Base-by-base conservation (phyloP, 2,329 filamentous ascomycete species). In the Monosporascus sp. region DNA sequence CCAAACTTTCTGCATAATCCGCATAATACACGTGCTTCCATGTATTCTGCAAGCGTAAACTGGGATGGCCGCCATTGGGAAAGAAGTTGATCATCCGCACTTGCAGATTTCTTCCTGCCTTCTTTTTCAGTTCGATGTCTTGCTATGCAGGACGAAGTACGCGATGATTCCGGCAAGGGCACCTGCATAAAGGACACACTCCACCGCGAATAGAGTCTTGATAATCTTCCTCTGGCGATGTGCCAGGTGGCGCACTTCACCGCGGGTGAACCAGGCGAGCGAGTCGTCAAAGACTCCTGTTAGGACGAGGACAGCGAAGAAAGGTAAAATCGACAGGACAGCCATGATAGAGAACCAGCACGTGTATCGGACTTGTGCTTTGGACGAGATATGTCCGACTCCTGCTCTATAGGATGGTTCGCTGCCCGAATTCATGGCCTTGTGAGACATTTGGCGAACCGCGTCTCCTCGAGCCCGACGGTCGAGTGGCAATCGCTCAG, bases 201-300 rank as follows among this genome's bases (percentile, higher is more conserved):
- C 55, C 14, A 31, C 20, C 8, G 60, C 41, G 41, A 63, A 58
- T 15, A 52, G 27, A 17, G 53, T 57, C 47, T 63, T 55, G 9
- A 80, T 65, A 8, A 61, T 52, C n/a, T 57, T 59, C 20, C 65
- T 61, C 59, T 77, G 72, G 25, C 64, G 62, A 47, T 63, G 67
- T 14, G 66, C 74, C 24, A 80, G 64, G 8, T 60, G 61, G 22
- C 68, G 63, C 25, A 73, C 69, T 59, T 78, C 72, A 6, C 79
- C 78, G 2, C 69, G 63, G 0, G 77, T 79, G 50, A 71, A 73
- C 77, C 77, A 81, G 6, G 71, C 71, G 27, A 81, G 69, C 0
- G 71, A 71, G 1, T 68, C 65, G 56, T 78, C 71, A 46, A 80
- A 74, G 14, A 65, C 69, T 11, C 77, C 76, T 9, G 61, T 66